Percentiles rank a stretch among this genome's conserved stretches.
Conservation (phyloP, 2,329 filamentous ascomycete genomes). For the Onygena corvina region DNA sequence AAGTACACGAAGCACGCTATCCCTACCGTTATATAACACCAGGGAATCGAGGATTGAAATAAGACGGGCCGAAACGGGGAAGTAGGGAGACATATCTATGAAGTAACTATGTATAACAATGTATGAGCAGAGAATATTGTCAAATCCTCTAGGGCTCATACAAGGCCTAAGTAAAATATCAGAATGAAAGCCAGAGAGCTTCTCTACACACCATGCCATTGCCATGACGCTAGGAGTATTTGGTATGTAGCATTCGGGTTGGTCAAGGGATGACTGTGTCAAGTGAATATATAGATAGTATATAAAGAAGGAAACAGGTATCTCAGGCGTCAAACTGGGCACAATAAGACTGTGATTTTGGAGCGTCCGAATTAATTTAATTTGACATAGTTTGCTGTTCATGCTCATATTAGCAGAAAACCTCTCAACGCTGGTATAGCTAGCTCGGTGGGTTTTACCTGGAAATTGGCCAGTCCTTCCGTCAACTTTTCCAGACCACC, state of each 20-base stretch:
- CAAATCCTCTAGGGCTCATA: too few species aligned
- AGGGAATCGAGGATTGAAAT: not conserved
- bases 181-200: too few species aligned
- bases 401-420: slow-evolving; percentile 12
- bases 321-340: not conserved
- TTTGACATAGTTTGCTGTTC: slow-evolving; percentile 29
- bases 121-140: not conserved
- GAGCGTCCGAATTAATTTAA: slow-evolving; percentile 17
- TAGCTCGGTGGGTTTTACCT: slow-evolving; percentile 46
- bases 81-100: not conserved
- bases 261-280: too few species aligned
- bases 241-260: too few species aligned
- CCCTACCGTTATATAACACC: not conserved
- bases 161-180: too few species aligned
- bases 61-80: not conserved
- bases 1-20: not conserved
- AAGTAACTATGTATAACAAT: not conserved
- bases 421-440: not conserved
- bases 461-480: slow-evolving; percentile 86
- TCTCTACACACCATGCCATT: too few species aligned
- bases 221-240: too few species aligned
- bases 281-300: too few species aligned
- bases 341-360: not conserved
- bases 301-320: not conserved
- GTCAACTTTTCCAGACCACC: slow-evolving; percentile 78